phyloP scores from a whole-genome alignment of 1,284 basidiomycete species.

The Mycena citricolor region DNA sequence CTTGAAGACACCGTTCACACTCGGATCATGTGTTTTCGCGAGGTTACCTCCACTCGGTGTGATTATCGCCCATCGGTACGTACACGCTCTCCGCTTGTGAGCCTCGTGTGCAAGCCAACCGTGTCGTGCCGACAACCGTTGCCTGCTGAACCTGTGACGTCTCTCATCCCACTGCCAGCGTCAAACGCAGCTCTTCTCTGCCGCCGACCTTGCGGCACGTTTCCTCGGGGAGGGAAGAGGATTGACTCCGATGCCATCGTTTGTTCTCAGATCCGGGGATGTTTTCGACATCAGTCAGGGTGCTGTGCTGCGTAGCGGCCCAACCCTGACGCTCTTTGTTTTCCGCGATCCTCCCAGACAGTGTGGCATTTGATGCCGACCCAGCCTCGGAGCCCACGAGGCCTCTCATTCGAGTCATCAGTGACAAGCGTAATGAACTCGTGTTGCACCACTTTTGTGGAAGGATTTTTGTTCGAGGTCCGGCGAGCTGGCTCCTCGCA shows the following conservation, averaged over 20 bases:
- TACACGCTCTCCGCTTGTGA: slow-evolving; percentile 6
- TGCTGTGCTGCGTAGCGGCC: slow-evolving; percentile 5
- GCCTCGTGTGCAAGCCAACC: too few relatives aligned
- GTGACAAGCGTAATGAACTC: slow-evolving; percentile 25
- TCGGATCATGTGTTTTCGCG: too few relatives aligned
- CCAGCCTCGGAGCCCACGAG: slow-evolving; percentile 20
- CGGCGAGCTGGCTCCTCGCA: slow-evolving; percentile 29
- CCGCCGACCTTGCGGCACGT: too few relatives aligned
- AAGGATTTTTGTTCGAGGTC: slow-evolving; percentile 31
- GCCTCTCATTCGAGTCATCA: slow-evolving; percentile 18
- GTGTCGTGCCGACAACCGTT: too few relatives aligned
- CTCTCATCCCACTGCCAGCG: too few relatives aligned
- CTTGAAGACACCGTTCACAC: too few relatives aligned
- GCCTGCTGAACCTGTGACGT: too few relatives aligned
- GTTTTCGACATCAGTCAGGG: too few relatives aligned
- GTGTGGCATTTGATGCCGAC: slow-evolving; percentile 16
- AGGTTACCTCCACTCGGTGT: too few relatives aligned
- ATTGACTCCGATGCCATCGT: slow-evolving; percentile 15
- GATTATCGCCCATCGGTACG: slow-evolving; percentile 23
- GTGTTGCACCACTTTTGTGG: slow-evolving; percentile 19
- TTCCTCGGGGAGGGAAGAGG: too few relatives aligned
- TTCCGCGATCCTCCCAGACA: slow-evolving; percentile 14
- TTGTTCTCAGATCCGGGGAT: slow-evolving; percentile 12
- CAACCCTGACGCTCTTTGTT: slow-evolving; percentile 20
- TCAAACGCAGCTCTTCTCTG: too few relatives aligned